Evolutionary conservation across 768 basidiomycete genomes (phyloP), one percentile per base, ranked within the genome.

Genomic region (Dioszegia crocea): DNA sequence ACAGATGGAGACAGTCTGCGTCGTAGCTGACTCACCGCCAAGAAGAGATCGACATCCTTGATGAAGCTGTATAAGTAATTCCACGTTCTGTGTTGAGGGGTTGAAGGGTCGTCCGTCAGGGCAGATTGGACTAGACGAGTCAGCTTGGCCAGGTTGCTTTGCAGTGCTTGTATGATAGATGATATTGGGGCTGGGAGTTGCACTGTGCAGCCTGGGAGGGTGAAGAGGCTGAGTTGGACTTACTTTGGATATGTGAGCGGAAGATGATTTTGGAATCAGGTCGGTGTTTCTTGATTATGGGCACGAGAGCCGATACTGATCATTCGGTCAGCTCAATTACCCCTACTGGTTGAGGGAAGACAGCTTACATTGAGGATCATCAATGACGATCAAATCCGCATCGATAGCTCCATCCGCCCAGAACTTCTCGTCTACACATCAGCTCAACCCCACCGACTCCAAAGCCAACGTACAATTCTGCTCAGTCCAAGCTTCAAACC

Each of bases 11-110:
- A n/a, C n/a, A n/a, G n/a, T n/a, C n/a, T n/a, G n/a, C n/a, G n/a
- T n/a, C n/a, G n/a, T n/a, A n/a, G n/a, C n/a, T 11, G 12, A 78
- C 82, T 66, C 59, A 85, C 87, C 85, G 84, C 72, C 9, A 94
- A 87, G 80, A 94, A 96, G 70, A 93, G 77, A 80, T 96, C 92
- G 41, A 89, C 87, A 29, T 86, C 82, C 73, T 90, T 82, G 70
- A 97, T 91, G 77, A 89, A 91, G 67, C 89, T 86, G 87, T 88
- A 96, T 14, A 97, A 83, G 78, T 91, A 97, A 68, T 92, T 84
- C 91, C 92, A 97, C 17, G 93, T 91, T 66, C 88, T 87, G 71
- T 87, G 85, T 71, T 93, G 91, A 21, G 89, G 88, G 12, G 90
- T 91, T 29, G 86, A 87, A 23, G 84, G 79, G 24, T 84, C 81